Conservation (phyloP, 208 protist genomes). For the Zelonia costaricensis region DNA sequence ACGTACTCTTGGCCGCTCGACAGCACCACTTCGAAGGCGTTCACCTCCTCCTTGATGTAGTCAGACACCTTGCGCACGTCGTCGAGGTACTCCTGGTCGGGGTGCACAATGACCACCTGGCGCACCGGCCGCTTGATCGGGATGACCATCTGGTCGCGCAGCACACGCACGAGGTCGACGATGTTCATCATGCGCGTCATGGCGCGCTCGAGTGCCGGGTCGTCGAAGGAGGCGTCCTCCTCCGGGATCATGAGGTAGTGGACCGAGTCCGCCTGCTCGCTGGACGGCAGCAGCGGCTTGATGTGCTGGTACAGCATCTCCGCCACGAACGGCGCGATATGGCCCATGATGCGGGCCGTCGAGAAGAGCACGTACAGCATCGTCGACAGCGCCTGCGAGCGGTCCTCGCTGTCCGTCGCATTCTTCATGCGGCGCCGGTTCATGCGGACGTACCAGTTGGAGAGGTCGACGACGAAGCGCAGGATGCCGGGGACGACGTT, state of each 20-base stretch:
- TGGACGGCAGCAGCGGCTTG: conserved; percentile 81
- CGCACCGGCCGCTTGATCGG: conserved; percentile 92
- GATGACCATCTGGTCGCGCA: conserved; percentile 94
- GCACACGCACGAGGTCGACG: conserved; percentile 94
- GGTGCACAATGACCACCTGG: conserved; percentile 90
- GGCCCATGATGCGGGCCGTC: conserved; percentile 93
- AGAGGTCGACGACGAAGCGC: conserved; percentile 97
- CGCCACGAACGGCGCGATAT: conserved; percentile 99
- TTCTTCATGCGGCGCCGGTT: conserved; percentile 97
- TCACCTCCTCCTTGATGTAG: conserved; percentile 95
- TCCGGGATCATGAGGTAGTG: conserved; percentile 95
- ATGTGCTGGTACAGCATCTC: conserved; percentile 99
- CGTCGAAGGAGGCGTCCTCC: conserved; percentile 65
- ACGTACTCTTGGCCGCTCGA: conserved; percentile 78
- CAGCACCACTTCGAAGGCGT: conserved; percentile 85
- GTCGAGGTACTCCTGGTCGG: conserved; percentile 62
- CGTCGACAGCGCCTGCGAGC: conserved; percentile 80
- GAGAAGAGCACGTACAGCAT: conserved; percentile 95
- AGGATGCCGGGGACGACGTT: conserved; percentile 98
- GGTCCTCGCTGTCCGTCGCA: conserved; percentile 67
- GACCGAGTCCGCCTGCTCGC: conserved; percentile 87
- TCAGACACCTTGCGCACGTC: conserved; percentile 70
- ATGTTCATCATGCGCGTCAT: conserved; percentile 90
- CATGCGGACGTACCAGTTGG: conserved; percentile 99
- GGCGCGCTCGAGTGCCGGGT: conserved; percentile 69